These are phyloP conservation scores for Leucogyrophana mollusca DNA, from an alignment of 768 basidiomycete genomes.

Conservation along the genomic window DNA sequence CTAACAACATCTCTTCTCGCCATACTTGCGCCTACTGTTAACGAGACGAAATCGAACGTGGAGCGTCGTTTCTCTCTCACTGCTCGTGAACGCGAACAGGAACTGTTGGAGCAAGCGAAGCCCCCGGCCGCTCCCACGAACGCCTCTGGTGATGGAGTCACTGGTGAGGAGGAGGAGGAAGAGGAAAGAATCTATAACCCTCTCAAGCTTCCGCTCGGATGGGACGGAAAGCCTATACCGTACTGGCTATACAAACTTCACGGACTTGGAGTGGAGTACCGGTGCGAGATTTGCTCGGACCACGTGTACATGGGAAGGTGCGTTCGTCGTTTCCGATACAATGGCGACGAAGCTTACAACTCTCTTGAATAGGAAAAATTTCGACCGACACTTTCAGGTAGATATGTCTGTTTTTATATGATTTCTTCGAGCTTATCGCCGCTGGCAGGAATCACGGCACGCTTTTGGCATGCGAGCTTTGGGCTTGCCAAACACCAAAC, in stretches of 20 bases:
- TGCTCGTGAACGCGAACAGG: conserved; percentile 95
- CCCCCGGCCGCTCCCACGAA: conserved; percentile 48
- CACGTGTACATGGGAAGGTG: conserved; percentile 96
- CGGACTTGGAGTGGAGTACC: conserved; percentile 96
- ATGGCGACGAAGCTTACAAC: conserved; percentile 12
- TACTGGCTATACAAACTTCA: conserved; percentile 99
- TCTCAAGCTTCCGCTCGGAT: conserved; percentile 91
- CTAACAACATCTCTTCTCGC: conserved; percentile 67
- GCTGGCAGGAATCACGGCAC: conserved; percentile 81
- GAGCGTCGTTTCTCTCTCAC: conserved; percentile 96
- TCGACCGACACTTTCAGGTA: conserved; percentile 93
- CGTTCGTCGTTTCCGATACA: conserved; percentile 18
- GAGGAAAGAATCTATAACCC: conserved; percentile 98
- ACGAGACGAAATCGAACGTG: conserved; percentile 94
- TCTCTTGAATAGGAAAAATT: conserved; percentile 71
- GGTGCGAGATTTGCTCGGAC: conserved; percentile 97
- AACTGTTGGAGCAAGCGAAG: conserved; percentile 70
- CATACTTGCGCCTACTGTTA: conserved; percentile 62
- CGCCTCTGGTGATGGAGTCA: conserved; percentile 42
- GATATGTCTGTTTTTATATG: conserved; percentile 9
- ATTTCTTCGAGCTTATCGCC: conserved; percentile 16
- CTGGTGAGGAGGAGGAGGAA: conserved; percentile 84
- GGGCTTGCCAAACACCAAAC: conserved; percentile 96
- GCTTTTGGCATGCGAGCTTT: conserved; percentile 98
- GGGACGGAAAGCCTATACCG: conserved; percentile 99